A percentile compares a stretch with the other conserved stretches of the same genome.
Evolutionary conservation across 169 alveolate species (phyloP).

Genomic region (Plasmodium vivax): DNA sequence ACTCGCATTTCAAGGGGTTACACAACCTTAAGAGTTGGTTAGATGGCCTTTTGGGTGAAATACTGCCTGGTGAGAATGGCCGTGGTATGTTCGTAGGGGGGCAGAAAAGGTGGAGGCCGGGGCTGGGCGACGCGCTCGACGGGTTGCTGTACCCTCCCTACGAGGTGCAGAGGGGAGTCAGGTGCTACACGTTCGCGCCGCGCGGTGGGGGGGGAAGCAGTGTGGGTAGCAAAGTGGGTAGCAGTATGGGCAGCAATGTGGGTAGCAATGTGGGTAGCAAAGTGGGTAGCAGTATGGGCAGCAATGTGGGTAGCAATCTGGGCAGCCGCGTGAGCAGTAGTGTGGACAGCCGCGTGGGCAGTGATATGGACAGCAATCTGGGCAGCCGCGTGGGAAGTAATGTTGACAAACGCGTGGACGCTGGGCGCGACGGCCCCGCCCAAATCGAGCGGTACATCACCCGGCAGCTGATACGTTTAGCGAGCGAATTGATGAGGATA

Average conservation of each 20-base stretch:
- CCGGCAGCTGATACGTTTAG: slow-evolving; percentile 9
- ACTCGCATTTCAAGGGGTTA: neutral
- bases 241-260: neutral
- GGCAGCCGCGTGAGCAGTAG: too few species aligned
- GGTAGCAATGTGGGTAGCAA: neutral
- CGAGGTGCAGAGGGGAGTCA: neutral
- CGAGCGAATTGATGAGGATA: slow-evolving; percentile 23
- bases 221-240: neutral
- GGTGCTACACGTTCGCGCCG: neutral
- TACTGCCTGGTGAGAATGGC: neutral
- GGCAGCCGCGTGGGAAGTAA: too few species aligned
- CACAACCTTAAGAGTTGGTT: neutral
- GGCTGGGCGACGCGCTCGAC: neutral
- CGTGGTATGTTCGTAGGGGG: neutral
- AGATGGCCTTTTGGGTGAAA: neutral
- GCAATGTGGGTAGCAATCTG: neutral
- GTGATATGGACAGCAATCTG: too few species aligned
- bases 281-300: neutral
- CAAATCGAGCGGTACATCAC: slow-evolving; percentile 29
- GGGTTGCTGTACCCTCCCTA: neutral
- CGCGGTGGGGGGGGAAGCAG: neutral
- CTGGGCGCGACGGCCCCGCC: neutral
- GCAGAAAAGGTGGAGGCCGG: neutral
- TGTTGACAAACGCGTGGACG: neutral
- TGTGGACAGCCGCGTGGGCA: too few species aligned